Evolutionary conservation across 495 filamentous ascomycete species (phyloP), one percentile per base, ranked within the genome.

Genomic region (Astrocystis sublimbata): DNA sequence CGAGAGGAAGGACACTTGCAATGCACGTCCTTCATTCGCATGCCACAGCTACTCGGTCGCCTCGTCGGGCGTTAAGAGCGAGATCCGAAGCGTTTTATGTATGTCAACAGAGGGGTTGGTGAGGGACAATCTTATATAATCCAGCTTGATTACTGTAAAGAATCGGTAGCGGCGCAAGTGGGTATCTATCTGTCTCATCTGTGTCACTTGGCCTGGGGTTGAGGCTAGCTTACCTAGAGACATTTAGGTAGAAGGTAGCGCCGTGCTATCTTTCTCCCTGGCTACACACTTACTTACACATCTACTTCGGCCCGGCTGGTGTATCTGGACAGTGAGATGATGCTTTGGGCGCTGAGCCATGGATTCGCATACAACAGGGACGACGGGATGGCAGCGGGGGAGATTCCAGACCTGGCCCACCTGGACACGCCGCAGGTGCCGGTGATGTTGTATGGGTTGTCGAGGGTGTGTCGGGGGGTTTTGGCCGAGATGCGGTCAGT

Each of bases 401-500:
- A 31, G 8, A 4, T 21, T 45, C 55, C 6, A 40, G 54, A 28
- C 41, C 17, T 45, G 40, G 23, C 15, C 56, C 23, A 28, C 49
- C 21, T 41, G 15, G 31, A 17, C 46, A 1, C 33, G 58, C n/a
- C 58, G 47, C 38, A 61, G 24, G 35, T 31, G 47, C 35, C 58
- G 24, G 40, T 38, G 41, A 28, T 45, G 31, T n/a, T n/a, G n/a
- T n/a, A n/a, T n/a, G n/a, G n/a, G n/a, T n/a, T n/a, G n/a, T n/a
- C n/a, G n/a, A n/a, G 51, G 41, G 6, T 10, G 6, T 5, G 35
- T 54, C 51, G 60, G 51, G 50, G 41, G 17, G 7, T 62, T 56
- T 62, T 62, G 60, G 38, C 60, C 60, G 60, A 62, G 60, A 49
- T 55, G 33, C 50, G 15, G 58, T 60, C 49, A 61, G 45, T 45